Evolutionary conservation across 257 asterid genomes (phyloP).

Genomic region (Fraxinus americana): DNA sequence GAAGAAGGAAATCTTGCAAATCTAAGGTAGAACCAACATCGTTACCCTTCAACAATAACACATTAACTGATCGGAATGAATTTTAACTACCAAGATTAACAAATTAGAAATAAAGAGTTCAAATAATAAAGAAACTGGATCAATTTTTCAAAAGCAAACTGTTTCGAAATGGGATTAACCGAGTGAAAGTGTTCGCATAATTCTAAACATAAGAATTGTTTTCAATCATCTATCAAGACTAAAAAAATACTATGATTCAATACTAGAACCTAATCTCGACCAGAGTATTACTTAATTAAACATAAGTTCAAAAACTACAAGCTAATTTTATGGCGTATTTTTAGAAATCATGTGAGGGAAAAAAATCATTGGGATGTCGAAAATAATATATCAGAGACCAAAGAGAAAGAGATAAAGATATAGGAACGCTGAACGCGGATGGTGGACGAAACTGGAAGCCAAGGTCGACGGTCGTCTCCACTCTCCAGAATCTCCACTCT

Average conservation of each 20-base stretch:
- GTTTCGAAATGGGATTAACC: background rate
- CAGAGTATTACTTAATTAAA: background rate
- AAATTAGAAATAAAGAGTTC: background rate
- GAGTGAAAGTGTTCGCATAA: background rate
- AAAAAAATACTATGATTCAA: background rate
- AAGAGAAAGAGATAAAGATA: too few relatives aligned
- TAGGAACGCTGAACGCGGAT: too few relatives aligned
- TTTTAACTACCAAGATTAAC: background rate
- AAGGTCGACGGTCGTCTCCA: too few relatives aligned
- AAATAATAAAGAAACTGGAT: background rate
- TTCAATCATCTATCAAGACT: background rate
- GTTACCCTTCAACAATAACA: slow-evolving; percentile 16
- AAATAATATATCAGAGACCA: too few relatives aligned
- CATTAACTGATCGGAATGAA: background rate
- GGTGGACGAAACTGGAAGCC: too few relatives aligned
- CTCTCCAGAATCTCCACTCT: too few relatives aligned
- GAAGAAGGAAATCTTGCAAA: slow-evolving; percentile 84
- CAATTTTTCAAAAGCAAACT: background rate
- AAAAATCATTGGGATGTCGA: too few relatives aligned
- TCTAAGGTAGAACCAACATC: slow-evolving; percentile 56
- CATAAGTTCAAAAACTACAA: background rate
- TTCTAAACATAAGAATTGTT: background rate
- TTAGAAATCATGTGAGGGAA: background rate
- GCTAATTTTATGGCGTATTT: background rate
- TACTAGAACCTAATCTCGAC: background rate